Evolutionary conservation across 352 stramenopile species (phyloP).

Genomic region (Pythium plurisporium): DNA sequence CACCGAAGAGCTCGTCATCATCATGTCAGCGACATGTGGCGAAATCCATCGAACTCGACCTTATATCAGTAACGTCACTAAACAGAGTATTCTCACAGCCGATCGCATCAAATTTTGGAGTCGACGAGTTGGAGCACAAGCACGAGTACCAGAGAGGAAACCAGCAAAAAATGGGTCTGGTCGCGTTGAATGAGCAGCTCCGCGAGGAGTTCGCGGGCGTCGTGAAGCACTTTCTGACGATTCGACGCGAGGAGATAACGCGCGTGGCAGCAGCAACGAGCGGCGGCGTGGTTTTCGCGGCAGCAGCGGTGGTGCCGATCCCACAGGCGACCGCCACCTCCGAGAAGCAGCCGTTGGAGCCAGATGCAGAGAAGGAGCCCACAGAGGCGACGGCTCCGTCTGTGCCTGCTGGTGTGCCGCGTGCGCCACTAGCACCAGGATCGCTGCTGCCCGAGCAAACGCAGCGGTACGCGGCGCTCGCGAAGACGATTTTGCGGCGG

Average conservation of each 20-base stretch:
- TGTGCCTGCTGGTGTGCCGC: not conserved
- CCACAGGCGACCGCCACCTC: not conserved
- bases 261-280: not conserved
- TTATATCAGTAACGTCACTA: constrained; percentile 7
- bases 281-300: not conserved
- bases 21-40: constrained; percentile 2
- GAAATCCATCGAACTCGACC: not conserved
- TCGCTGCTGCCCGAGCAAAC: constrained; percentile 4
- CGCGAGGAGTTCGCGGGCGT: constrained; percentile 55
- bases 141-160: too few relatives aligned
- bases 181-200: constrained; percentile 64
- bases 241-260: constrained; percentile 17
- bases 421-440: not conserved
- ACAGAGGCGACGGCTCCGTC: too few relatives aligned
- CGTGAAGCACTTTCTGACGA: constrained; percentile 42
- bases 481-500: constrained; percentile 4
- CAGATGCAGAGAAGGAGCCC: not conserved
- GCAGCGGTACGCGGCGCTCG: constrained; percentile 10
- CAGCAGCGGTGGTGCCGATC: not conserved
- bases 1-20: too few relatives aligned
- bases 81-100: not conserved
- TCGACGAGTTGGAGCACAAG: too few relatives aligned
- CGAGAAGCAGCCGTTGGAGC: not conserved
- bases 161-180: constrained; percentile 47
- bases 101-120: not conserved